phyloP scores from a whole-genome alignment of 129 eudicot genomes.

The Calendula officinalis region DNA sequence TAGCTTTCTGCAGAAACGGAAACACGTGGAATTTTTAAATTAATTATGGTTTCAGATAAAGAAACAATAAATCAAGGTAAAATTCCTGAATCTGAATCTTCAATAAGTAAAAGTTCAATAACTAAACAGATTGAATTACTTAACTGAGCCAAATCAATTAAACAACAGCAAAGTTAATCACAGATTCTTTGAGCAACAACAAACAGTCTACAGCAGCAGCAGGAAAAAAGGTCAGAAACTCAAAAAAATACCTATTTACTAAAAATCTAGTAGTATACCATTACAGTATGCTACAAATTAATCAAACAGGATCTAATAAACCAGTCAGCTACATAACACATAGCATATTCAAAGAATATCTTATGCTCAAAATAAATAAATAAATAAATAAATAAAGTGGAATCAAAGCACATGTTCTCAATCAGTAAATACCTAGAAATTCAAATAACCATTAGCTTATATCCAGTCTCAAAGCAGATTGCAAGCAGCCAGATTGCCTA shows the following conservation, averaged over 20 bases:
- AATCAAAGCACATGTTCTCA: neutral
- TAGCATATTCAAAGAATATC: neutral
- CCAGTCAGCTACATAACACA: neutral
- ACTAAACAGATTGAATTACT: neutral
- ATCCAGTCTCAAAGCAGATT: constrained; percentile 1
- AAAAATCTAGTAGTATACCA: constrained; percentile 13
- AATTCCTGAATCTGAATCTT: neutral
- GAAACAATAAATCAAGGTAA: constrained; percentile 11
- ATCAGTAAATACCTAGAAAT: neutral
- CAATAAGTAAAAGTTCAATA: neutral
- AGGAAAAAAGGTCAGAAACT: neutral
- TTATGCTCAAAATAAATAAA: neutral
- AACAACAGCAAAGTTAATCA: constrained; percentile 2
- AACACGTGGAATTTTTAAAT: neutral
- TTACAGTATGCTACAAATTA: constrained; percentile 6
- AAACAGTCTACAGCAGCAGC: constrained; percentile 4
- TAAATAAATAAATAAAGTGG: neutral
- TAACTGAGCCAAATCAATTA: neutral
- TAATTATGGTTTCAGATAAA: neutral
- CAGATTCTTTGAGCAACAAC: neutral
- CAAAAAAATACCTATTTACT: neutral
- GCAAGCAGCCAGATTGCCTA: constrained; percentile 5
- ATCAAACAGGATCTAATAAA: constrained; percentile 3
- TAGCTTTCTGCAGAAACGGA: constrained; percentile 11
- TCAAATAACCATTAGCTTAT: neutral